Conservation (phyloP, 176 grass and related monocot species). For the Carex scoparia region DNA sequence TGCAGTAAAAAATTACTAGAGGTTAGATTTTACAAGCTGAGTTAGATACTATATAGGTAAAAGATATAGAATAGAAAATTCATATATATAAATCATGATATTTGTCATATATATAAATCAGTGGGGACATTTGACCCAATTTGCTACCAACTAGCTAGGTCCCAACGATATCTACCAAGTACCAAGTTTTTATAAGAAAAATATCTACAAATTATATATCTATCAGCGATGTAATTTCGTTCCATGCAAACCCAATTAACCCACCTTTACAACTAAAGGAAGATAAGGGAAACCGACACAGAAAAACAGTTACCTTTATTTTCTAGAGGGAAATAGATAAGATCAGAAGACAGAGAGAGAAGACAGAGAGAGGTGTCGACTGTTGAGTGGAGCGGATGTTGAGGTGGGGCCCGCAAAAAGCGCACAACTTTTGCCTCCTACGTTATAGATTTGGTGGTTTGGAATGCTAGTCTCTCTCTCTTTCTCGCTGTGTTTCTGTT, state of each 20-base stretch:
- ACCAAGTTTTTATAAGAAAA: not conserved
- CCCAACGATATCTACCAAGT: not conserved
- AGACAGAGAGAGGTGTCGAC: not conserved
- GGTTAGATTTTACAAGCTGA: too few species aligned
- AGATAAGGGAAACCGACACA: not conserved
- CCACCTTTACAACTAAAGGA: not conserved
- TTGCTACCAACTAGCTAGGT: not conserved
- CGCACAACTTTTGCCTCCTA: slow-evolving; percentile 15
- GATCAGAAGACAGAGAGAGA: not conserved
- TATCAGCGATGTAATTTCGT: not conserved
- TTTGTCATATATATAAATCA: not conserved
- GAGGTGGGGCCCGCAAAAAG: slow-evolving; percentile 1
- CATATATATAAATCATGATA: not conserved
- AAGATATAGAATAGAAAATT: not conserved
- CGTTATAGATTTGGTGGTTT: slow-evolving; percentile 16
- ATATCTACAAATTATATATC: not conserved
- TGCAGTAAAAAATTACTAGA: too few species aligned
- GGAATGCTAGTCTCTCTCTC: not conserved
- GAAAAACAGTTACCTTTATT: not conserved
- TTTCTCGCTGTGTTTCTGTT: not conserved
- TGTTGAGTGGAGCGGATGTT: not conserved
- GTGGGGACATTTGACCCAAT: not conserved
- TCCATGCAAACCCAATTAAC: not conserved
- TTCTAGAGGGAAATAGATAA: not conserved
- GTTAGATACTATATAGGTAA: too few species aligned